Base-by-base conservation (phyloP, 176 grass and related monocot species). In the Poa annua region DNA sequence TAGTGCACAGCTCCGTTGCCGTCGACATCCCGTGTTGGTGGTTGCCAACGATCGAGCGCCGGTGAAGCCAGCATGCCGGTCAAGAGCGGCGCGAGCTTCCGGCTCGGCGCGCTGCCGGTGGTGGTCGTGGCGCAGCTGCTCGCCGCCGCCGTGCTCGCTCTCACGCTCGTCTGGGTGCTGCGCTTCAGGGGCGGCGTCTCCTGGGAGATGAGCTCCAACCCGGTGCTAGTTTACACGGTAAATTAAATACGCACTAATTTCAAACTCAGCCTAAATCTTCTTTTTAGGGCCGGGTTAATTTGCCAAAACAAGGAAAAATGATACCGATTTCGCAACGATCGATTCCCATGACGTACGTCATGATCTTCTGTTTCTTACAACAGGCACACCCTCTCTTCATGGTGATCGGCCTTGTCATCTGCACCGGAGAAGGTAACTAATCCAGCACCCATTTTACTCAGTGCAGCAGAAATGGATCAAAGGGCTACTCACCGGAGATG, bases 301-400 rank as follows among this genome's bases (percentile, higher is more conserved):
- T n/a, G n/a, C n/a, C n/a, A n/a, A n/a, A n/a, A n/a, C n/a, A n/a
- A n/a, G n/a, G n/a, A n/a, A n/a, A n/a, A n/a, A n/a, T n/a, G n/a
- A n/a, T n/a, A n/a, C n/a, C n/a, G n/a, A n/a, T n/a, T n/a, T n/a
- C n/a, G 29, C 29, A 29, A 29, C 29, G 29, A 29, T 29, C n/a
- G n/a, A n/a, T n/a, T n/a, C 29, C 29, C 29, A 29, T 29, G 29
- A 29, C 29, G 29, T 29, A 29, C 29, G 29, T 29, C 1, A 2
- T 29, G 29, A 29, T 29, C 29, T 29, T 29, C 29, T 29, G 29
- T 29, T 29, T 29, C 29, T 29, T 1, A 29, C 1, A 29, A 29
- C 29, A 29, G 29, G 89, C 82, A 36, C 89, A 88, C 44, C 85
- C 82, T 78, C 77, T 91, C 34, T 91, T 91, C 86, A 88, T 85